phyloP scores from a whole-genome alignment of 176 grass and related monocot species.

The Neostapfia colusana region DNA sequence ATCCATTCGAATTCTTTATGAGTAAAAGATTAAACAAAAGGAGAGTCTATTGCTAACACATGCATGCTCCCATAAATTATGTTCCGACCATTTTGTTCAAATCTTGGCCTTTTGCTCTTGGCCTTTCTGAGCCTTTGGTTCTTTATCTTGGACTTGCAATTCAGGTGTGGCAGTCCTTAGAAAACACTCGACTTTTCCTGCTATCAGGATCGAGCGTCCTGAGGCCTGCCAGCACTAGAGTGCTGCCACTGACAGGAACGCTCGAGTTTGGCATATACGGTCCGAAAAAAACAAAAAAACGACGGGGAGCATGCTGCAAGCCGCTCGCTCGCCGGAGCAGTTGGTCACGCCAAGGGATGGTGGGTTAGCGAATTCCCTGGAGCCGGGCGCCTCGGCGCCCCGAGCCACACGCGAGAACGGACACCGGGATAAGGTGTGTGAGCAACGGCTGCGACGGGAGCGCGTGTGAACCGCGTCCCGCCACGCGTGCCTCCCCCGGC shows the following conservation, averaged over 20 bases:
- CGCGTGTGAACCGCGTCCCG: conserved; percentile 38
- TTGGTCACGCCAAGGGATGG: background rate
- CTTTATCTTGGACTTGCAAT: background rate
- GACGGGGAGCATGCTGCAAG: background rate
- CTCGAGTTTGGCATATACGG: background rate
- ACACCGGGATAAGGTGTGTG: conserved; percentile 41
- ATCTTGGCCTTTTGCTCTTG: background rate
- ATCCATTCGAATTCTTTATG: no score
- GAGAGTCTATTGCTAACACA: background rate
- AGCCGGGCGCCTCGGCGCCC: background rate
- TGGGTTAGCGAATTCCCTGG: background rate
- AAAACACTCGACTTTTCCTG: background rate
- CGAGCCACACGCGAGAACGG: conserved; percentile 38
- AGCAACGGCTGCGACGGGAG: background rate
- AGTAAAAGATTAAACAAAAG: background rate
- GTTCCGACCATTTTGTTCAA: background rate
- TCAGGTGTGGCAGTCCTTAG: background rate
- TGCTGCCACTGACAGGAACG: background rate
- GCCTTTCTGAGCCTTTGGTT: background rate
- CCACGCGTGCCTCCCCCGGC: conserved; percentile 6
- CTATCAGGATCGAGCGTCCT: background rate
- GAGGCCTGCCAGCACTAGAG: background rate
- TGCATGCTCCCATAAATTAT: background rate
- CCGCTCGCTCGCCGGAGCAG: conserved; percentile 7
- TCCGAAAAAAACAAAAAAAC: background rate